Base-by-base conservation (phyloP, 495 filamentous ascomycete genomes). In the Neurospora sp. region DNA sequence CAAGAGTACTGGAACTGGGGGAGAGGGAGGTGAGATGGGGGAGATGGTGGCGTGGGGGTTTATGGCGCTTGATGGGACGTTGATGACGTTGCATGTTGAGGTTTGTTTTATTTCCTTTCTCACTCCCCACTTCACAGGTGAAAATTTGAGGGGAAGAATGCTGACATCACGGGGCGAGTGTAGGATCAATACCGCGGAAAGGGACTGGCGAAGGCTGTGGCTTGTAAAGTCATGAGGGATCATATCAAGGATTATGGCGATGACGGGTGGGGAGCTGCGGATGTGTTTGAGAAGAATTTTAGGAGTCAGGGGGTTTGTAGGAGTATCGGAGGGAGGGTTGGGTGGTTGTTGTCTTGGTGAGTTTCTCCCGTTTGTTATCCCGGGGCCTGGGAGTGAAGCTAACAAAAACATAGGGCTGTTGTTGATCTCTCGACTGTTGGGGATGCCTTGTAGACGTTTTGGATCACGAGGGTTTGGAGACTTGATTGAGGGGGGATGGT, bases 121-220 rank as follows among this genome's bases (percentile, higher is more conserved):
- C 27, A 31, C 27, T 31, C 27, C 2, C 27, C 27, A 31, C 27
- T 3, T 31, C 27, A 31, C 27, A 31, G 27, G 27, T 31, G 27
- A 31, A 31, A 31, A 3, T 31, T 31, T 31, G 27, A 31, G 27
- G 27, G 27, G 27, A 31, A 31, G 27, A 31, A 31, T 31, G 27
- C 27, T 31, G 27, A 31, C 27, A 31, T 31, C 27, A 31, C 27
- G 27, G 27, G 27, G 27, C 27, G 27, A 31, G 27, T 31, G 27
- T 31, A 31, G 27, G 27, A 31, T 3, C 27, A 73, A 14, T 87
- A 82, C 70, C 81, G 85, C 0, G 80, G 81, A 5, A 78, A 74
- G 40, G 85, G 85, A 0, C 73, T 87, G 11, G 84, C 83, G 0
- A 86, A 85, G 74, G 82, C 81, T 2, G 74, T 86, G 9, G 79